Percentiles rank a stretch among this genome's conserved stretches.
Evolutionary conservation across 2,329 filamentous ascomycete species (phyloP).

Genomic region (Pseudocercospora cruenta): DNA sequence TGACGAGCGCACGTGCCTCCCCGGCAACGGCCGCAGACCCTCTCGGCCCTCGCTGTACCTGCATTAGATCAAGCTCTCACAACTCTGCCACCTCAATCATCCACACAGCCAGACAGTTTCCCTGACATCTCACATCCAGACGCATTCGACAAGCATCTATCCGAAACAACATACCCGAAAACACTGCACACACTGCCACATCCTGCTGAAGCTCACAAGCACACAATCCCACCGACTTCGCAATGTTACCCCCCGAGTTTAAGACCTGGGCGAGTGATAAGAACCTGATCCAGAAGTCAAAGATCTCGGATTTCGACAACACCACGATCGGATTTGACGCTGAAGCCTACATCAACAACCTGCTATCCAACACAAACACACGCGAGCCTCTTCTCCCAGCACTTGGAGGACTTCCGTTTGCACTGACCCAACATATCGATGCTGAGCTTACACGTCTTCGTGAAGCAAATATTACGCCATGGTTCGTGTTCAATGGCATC

Average conservation of each 20-base stretch:
- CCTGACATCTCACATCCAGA: not conserved
- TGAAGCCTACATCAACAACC: conserved; percentile 79
- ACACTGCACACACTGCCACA: not conserved
- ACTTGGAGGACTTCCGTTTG: conserved; percentile 82
- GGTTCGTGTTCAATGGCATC: conserved; percentile 92
- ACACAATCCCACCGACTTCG: not conserved
- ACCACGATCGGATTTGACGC: conserved; percentile 54
- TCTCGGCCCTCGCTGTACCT: not conserved
- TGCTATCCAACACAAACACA: conserved; percentile 70
- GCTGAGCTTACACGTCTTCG: conserved; percentile 75
- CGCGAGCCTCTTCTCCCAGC: conserved; percentile 89
- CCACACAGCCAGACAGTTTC: not conserved
- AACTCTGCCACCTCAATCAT: not conserved
- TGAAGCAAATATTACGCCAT: conserved; percentile 67
- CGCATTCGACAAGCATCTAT: not conserved
- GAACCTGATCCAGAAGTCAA: conserved; percentile 14
- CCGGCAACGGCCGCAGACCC: not conserved
- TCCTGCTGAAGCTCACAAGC: not conserved
- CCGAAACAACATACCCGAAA: not conserved
- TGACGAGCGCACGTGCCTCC: not conserved
- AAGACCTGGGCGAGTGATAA: conserved; percentile 25
- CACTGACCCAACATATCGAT: conserved; percentile 72
- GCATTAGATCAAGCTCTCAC: not conserved
- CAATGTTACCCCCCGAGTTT: conserved; percentile 24
- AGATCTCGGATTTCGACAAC: conserved; percentile 37